phyloP scores from a whole-genome alignment of 441 rosid genomes.

The Omphalea diandra region DNA sequence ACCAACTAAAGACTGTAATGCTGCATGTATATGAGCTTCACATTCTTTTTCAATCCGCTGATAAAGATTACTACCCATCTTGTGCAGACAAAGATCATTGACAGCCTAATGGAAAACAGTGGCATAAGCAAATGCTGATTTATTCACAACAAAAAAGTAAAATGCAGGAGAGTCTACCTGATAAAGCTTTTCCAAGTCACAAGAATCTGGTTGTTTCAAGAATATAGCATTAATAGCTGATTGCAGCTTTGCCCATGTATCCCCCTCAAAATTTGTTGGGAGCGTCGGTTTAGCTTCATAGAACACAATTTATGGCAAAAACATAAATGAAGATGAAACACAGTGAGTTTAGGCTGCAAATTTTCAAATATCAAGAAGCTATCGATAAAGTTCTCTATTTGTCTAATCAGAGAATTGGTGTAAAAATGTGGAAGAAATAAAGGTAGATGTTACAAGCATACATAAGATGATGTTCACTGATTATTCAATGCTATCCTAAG shows the following conservation, averaged over 20 bases:
- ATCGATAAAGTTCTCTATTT: neutral
- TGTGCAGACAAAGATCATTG: conserved; percentile 87
- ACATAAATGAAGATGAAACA: neutral
- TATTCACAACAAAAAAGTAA: conserved; percentile 9
- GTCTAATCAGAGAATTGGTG: conserved; percentile 5
- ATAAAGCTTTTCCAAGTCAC: conserved; percentile 85
- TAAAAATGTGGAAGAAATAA: neutral
- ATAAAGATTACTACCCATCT: conserved; percentile 92
- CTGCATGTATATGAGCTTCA: conserved; percentile 77
- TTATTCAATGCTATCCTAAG: neutral
- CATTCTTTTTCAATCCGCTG: conserved; percentile 87
- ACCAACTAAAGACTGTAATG: conserved; percentile 78
- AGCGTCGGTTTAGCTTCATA: conserved; percentile 79
- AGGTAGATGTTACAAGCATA: neutral
- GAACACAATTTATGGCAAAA: conserved; percentile 11
- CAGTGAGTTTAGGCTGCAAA: neutral
- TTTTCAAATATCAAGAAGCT: neutral
- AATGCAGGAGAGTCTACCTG: conserved; percentile 47
- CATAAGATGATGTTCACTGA: neutral
- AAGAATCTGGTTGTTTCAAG: conserved; percentile 67
- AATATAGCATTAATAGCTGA: conserved; percentile 95
- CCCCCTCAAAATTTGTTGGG: conserved; percentile 91
- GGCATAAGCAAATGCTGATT: neutral
- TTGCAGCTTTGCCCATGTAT: conserved; percentile 87
- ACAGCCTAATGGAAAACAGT: conserved; percentile 58